These are phyloP conservation scores for Hevea brasiliensis DNA, from an alignment of 345 rosid genomes.

Conservation along the genomic window DNA sequence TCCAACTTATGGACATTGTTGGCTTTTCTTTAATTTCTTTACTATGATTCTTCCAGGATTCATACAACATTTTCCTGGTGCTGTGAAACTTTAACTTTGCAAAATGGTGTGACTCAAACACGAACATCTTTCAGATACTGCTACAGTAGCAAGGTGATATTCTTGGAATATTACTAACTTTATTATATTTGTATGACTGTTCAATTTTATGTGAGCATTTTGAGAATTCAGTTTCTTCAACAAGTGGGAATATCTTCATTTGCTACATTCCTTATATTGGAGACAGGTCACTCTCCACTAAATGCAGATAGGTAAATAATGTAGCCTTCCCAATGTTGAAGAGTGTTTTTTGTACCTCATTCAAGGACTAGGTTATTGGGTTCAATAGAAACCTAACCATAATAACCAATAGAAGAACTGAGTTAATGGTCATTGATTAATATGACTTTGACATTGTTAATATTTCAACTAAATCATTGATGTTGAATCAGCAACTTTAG, in stretches of 20 bases:
- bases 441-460: not conserved
- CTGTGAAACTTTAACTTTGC: constrained; percentile 13
- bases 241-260: constrained; percentile 33
- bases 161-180: constrained; percentile 18
- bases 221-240: constrained; percentile 11
- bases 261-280: constrained; percentile 24
- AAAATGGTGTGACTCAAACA: constrained; percentile 20
- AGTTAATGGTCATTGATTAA: not conserved
- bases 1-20: not conserved
- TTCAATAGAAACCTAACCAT: constrained; percentile 9
- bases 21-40: not conserved
- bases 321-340: constrained; percentile 23
- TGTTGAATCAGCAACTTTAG: not conserved
- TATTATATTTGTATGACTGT: constrained; percentile 4
- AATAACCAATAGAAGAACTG: not conserved
- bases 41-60: not conserved
- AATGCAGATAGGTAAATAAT: constrained; percentile 11
- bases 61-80: not conserved
- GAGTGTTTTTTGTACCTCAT: constrained; percentile 16
- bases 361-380: not conserved
- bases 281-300: constrained; percentile 40
- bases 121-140: constrained; percentile 7
- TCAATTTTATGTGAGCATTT: constrained; percentile 13
- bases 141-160: constrained; percentile 12
- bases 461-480: not conserved